These are phyloP conservation scores for Scedosporium boydii DNA, from an alignment of 2,329 filamentous ascomycete genomes.

Conservation along the genomic window DNA sequence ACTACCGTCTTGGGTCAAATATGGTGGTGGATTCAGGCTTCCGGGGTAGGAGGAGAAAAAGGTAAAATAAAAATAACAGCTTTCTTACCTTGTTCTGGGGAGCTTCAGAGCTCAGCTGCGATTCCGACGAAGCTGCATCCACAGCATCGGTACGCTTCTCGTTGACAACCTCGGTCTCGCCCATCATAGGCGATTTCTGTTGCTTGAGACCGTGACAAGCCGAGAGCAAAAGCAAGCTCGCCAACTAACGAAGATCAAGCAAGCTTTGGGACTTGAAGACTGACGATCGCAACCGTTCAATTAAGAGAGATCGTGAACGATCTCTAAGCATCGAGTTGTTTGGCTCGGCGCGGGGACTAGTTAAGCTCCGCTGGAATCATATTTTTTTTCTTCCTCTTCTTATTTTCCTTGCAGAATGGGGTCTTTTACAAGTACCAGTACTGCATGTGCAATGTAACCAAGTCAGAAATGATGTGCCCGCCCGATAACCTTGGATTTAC, in stretches of 20 bases:
- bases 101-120: not conserved
- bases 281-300: not conserved
- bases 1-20: not conserved
- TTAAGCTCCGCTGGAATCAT: not conserved
- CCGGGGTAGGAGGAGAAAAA: not conserved
- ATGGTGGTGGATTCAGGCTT: constrained; percentile 4
- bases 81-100: not conserved
- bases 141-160: not conserved
- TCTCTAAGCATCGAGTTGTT: not conserved
- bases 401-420: not conserved
- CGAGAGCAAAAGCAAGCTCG: not conserved
- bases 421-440: not conserved
- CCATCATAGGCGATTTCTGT: not conserved
- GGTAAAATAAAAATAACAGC: not conserved
- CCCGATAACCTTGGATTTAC: no score
- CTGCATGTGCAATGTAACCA: not conserved
- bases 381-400: not conserved
- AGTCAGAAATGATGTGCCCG: not conserved
- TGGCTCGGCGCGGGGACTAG: not conserved
- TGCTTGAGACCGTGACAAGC: not conserved
- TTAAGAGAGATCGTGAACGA: not conserved
- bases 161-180: not conserved
- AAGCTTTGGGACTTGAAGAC: not conserved
- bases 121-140: not conserved
- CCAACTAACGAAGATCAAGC: not conserved